Evolutionary conservation across 805 yeast genomes (phyloP).

Genomic region (Cyberlindnera nakhonratchasimensis): DNA sequence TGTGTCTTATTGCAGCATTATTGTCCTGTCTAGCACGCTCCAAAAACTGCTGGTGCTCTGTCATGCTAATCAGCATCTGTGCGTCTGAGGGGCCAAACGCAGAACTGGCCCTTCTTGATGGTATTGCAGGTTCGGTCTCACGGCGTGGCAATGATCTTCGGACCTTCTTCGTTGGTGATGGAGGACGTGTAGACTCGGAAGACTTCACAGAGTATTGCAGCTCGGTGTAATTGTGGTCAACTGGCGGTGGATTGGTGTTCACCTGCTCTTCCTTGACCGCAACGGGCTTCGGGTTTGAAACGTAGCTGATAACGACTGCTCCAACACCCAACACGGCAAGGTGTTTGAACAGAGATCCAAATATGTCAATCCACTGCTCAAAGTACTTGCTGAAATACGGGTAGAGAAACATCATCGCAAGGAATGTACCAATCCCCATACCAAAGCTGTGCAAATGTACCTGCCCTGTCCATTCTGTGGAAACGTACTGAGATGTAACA

Average conservation of each 20-base stretch:
- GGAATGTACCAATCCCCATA: slow-evolving; percentile 22
- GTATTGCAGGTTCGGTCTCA: slow-evolving; percentile 9
- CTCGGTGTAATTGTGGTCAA: slow-evolving; percentile 12
- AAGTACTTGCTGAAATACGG: slow-evolving; percentile 24
- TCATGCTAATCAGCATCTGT: slow-evolving; percentile 16
- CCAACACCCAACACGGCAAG: slow-evolving; percentile 19
- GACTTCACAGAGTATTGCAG: slow-evolving; percentile 24
- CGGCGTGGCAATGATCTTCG: slow-evolving; percentile 5
- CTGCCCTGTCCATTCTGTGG: slow-evolving; percentile 21
- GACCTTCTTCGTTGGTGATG: slow-evolving; percentile 9
- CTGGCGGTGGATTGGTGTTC: neutral
- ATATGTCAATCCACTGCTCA: slow-evolving; percentile 24
- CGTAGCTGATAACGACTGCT: slow-evolving; percentile 18
- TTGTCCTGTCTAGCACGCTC: slow-evolving; percentile 17
- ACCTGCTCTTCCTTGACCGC: neutral
- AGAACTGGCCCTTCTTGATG: slow-evolving; percentile 1
- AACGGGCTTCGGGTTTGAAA: neutral
- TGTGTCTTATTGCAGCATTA: neutral
- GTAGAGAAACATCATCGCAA: slow-evolving; percentile 18
- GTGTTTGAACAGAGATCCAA: slow-evolving; percentile 21
- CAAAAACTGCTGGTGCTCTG: slow-evolving; percentile 19
- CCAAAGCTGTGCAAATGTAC: slow-evolving; percentile 29
- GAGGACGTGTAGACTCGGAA: slow-evolving; percentile 7
- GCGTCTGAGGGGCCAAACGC: slow-evolving; percentile 7
- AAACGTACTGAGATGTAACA: slow-evolving; percentile 22